Evolutionary conservation across 192 early-diverging fungal genomes (phyloP).

Genomic region (Tieghemiomyces parasiticus): DNA sequence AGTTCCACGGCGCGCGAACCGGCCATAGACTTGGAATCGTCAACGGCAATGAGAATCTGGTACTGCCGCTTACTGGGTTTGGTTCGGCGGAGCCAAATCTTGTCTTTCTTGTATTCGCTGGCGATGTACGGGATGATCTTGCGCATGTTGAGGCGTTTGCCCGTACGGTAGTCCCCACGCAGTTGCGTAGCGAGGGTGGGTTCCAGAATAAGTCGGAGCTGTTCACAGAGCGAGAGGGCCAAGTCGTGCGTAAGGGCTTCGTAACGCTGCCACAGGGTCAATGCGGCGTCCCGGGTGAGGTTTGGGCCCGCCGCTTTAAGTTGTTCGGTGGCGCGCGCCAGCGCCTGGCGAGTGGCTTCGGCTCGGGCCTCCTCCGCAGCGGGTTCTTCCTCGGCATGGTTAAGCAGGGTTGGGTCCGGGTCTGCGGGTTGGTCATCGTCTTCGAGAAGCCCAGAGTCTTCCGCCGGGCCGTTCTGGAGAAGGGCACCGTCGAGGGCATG

Average conservation of each 20-base stretch:
- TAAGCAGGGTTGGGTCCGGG: too few relatives aligned
- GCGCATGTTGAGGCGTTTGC: slow-evolving; percentile 98
- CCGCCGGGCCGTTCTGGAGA: slow-evolving; percentile 21
- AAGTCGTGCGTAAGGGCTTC: slow-evolving; percentile 80
- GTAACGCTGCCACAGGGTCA: slow-evolving; percentile 80
- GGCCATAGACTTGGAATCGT: slow-evolving; percentile 97
- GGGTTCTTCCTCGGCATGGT: slow-evolving; percentile 21
- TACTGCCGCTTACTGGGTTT: slow-evolving; percentile 94
- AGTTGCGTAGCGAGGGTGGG: slow-evolving; percentile 93
- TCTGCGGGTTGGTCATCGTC: too few relatives aligned
- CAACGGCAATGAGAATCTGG: slow-evolving; percentile 95
- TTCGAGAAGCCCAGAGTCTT: slow-evolving; percentile 20
- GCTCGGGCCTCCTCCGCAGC: slow-evolving; percentile 27
- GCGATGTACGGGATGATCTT: slow-evolving; percentile 99
- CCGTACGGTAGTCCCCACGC: slow-evolving; percentile 93
- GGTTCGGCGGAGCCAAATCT: slow-evolving; percentile 97
- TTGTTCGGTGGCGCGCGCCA: slow-evolving; percentile 58
- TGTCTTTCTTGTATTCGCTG: slow-evolving; percentile 97
- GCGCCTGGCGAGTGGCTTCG: slow-evolving; percentile 58
- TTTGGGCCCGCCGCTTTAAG: too few relatives aligned
- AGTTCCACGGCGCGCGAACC: slow-evolving; percentile 77
- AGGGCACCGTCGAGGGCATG: slow-evolving; percentile 26
- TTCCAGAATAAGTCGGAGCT: slow-evolving; percentile 88
- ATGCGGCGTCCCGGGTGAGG: slow-evolving; percentile 31
- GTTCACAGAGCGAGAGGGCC: slow-evolving; percentile 82